Base-by-base conservation (phyloP, 495 filamentous ascomycete genomes). In the Lasiosphaeris hirsuta region DNA sequence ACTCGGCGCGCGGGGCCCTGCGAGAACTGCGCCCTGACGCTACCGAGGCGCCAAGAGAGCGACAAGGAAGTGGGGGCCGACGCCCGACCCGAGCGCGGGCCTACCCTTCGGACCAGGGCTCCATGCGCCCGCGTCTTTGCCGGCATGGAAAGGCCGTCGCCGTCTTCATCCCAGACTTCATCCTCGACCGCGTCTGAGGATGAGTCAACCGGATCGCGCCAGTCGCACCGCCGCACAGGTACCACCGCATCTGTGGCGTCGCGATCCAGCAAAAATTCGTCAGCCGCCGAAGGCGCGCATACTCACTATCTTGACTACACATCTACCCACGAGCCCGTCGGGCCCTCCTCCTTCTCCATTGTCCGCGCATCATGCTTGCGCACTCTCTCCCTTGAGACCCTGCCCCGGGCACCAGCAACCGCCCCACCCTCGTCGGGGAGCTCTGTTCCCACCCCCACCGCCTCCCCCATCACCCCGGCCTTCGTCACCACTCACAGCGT, bases 241-340 rank as follows among this genome's bases (percentile, higher is more conserved):
- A 72, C 67, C 2, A 56, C 64, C 8, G 59, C 58, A 14, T 68
- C 69, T 0, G 39, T 63, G 10, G 65, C 74, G 0, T 78, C 76
- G 0, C 73, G 71, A n/a, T 78, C 75, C 19, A 81, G 69, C 48
- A 66, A 65, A 35, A 76, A 74, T 39, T 78, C 77, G 14, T 36
- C 17, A 17, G 64, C 63, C 54, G 71, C 66, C 18, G 58, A 64
- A 11, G 71, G 62, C 56, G 67, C 75, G 23, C 92, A 97, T 65
- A 85, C 84, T 1, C 92, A 96, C 65, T 88, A 86, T 40, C 73
- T 95, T 38, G 90, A 90, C 68, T 96, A 94, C 67, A 85, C 92
- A 38, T 92, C 92, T 1, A 90, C 89, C 1, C 86, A 89, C 60
- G 89, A 90, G 33, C 89, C 92, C 7, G 75, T 87, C 0, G 81